These are phyloP conservation scores for Aspergillus fijiensis DNA, from an alignment of 2,329 filamentous ascomycete genomes.

Conservation along the genomic window DNA sequence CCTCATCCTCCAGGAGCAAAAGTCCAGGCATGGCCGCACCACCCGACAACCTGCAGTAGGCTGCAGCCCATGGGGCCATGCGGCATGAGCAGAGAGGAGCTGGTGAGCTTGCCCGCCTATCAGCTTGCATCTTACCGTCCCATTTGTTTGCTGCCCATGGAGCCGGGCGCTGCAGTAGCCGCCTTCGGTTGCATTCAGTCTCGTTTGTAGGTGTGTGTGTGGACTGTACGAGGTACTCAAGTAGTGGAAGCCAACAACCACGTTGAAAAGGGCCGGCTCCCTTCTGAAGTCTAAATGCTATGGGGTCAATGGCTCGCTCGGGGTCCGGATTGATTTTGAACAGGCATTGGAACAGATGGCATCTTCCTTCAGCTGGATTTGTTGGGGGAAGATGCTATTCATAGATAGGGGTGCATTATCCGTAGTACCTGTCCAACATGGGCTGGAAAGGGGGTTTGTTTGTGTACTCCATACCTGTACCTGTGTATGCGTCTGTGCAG, in stretches of 20 bases:
- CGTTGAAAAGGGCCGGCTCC: not conserved
- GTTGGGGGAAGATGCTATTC: not conserved
- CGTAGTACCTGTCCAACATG: not conserved
- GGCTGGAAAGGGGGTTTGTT: not conserved
- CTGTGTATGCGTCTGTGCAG: constrained; percentile 1
- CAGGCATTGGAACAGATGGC: not conserved
- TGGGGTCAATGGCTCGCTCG: not conserved
- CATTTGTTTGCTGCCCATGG: constrained; percentile 3
- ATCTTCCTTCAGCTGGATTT: not conserved
- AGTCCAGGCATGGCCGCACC: not conserved
- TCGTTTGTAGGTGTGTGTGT: no score
- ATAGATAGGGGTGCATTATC: not conserved
- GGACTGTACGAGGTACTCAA: not conserved
- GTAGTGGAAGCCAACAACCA: not conserved
- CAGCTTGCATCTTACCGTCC: not conserved
- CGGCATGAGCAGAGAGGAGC: not conserved
- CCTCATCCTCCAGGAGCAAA: not conserved
- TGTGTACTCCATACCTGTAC: not conserved
- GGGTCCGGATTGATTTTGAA: not conserved
- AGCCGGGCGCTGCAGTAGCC: constrained; percentile 13
- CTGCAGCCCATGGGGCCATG: constrained; percentile 2
- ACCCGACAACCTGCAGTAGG: constrained; percentile 5
- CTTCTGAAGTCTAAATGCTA: not conserved
- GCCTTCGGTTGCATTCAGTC: constrained; percentile 4
- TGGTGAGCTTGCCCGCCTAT: constrained; percentile 7